Conservation (phyloP, 805 yeast genomes). For the Myxozyma vanderwaltii region DNA sequence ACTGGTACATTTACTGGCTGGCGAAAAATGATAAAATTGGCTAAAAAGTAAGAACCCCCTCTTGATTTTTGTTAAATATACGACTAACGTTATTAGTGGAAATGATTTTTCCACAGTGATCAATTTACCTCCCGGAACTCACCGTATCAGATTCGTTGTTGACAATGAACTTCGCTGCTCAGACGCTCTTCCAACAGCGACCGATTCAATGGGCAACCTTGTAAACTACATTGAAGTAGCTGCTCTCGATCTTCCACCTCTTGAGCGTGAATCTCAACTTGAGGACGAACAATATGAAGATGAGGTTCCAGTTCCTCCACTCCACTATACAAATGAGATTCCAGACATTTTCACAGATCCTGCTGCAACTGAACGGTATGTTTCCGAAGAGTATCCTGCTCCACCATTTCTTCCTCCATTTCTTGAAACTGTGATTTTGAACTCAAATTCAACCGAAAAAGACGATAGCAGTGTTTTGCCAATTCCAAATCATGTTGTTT, state of each 20-base stretch:
- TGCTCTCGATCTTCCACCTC: slow-evolving; percentile 32
- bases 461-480: slow-evolving; percentile 88
- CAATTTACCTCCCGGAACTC: slow-evolving; percentile 87
- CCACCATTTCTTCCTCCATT: slow-evolving; percentile 98
- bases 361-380: slow-evolving; percentile 45
- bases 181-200: slow-evolving; percentile 90
- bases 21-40: slow-evolving; percentile 93
- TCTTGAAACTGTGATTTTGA: slow-evolving; percentile 87
- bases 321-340: slow-evolving; percentile 44
- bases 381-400: slow-evolving; percentile 55
- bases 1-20: slow-evolving; percentile 98
- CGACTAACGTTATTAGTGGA: slow-evolving; percentile 35
- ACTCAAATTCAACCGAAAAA: slow-evolving; percentile 64
- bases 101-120: slow-evolving; percentile 61
- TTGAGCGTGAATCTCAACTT: slow-evolving; percentile 30
- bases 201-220: slow-evolving; percentile 94
- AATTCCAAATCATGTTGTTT: slow-evolving; percentile 91
- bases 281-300: slow-evolving; percentile 35
- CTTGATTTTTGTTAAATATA: not conserved
- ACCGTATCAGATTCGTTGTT: slow-evolving; percentile 88
- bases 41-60: slow-evolving; percentile 13
- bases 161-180: slow-evolving; percentile 90
- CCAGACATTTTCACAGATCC: slow-evolving; percentile 49
- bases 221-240: slow-evolving; percentile 84
- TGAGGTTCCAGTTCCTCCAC: slow-evolving; percentile 22